Base-by-base conservation (phyloP, 306 rosid species). In the Quercus bicolor region DNA sequence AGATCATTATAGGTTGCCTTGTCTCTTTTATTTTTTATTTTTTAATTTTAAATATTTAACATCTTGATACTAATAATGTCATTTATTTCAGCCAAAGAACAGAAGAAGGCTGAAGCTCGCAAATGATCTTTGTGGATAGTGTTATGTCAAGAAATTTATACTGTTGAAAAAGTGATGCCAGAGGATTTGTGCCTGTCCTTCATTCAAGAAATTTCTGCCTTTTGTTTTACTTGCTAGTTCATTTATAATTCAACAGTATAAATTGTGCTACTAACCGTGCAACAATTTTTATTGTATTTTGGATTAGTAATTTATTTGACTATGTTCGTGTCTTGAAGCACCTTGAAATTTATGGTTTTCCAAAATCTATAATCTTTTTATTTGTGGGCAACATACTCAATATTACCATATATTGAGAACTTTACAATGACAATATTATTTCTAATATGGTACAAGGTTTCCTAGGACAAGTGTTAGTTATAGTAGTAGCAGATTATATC, bases 61-160 rank as follows among this genome's bases (percentile, higher is more conserved):
- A 56, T 12, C 70, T 18, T 75, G 40, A 55, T 77, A 72, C 79
- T 82, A 78, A 85, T 54, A 4, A 52, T 68, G 7, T 34, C 51
- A 18, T 40, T 29, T 56, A 23, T 80, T 76, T 81, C 94, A 92
- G 98, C 94, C 75, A 91, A 79, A 78, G 97, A 90, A 78, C 92
- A 88, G 91, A 91, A 91, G 87, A 92, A 90, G 84, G 74, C 77
- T 7, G 93, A 91, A 80, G 90, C 90, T 28, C 91, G 95, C 83
- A 89, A 92, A 85, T 89, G 90, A 90, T 34, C 82, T 54, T 55
- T 71, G 51, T 23, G 73, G 76, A 75, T 18, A 55, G 40, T 34
- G 72, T 52, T 29, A n/a, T 61, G 71, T 81, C 77, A 59, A 77
- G 78, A 74, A 78, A 82, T 76, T 56, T 78, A 70, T 76, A 72